phyloP scores from a whole-genome alignment of 2,329 filamentous ascomycete species.

The Trichoderma arundinaceum region DNA sequence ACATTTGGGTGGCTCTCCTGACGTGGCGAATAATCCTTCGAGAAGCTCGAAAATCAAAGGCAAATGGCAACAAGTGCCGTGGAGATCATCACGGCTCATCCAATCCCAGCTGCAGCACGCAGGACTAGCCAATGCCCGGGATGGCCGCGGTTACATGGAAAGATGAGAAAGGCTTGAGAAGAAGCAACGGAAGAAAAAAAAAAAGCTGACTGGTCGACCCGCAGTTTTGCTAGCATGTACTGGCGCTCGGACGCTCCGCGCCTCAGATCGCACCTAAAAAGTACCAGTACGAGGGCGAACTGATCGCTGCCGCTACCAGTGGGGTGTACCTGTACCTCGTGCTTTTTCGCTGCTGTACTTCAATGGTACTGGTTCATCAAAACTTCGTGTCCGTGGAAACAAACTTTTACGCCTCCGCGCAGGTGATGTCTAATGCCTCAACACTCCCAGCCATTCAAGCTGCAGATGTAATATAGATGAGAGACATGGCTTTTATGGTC shows the following conservation, averaged over 20 bases:
- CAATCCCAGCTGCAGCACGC: slow-evolving; percentile 22
- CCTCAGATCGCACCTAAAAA: slow-evolving; percentile 20
- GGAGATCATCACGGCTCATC: not conserved
- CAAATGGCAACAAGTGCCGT: not conserved
- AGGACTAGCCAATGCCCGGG: not conserved
- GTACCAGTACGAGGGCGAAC: slow-evolving; percentile 11
- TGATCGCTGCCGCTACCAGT: slow-evolving; percentile 19
- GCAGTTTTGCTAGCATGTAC: too few species aligned
- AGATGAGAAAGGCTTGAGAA: not conserved
- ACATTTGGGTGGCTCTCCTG: not conserved
- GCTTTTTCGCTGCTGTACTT: too few species aligned
- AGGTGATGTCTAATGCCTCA: too few species aligned
- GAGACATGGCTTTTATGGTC: not conserved
- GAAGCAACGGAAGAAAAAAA: not conserved
- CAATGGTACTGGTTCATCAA: too few species aligned
- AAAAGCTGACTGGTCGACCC: slow-evolving; percentile 16
- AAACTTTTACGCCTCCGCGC: slow-evolving; percentile 2
- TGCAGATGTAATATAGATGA: not conserved
- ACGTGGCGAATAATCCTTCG: slow-evolving; percentile 9
- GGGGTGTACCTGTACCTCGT: slow-evolving; percentile 6
- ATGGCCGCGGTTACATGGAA: not conserved
- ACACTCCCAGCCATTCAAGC: not conserved
- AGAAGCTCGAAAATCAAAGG: not conserved
- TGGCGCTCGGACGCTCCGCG: slow-evolving; percentile 23
- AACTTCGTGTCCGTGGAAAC: too few species aligned